Conservation (phyloP, 2,329 filamentous ascomycete species). For the Talaromyces sp. region DNA sequence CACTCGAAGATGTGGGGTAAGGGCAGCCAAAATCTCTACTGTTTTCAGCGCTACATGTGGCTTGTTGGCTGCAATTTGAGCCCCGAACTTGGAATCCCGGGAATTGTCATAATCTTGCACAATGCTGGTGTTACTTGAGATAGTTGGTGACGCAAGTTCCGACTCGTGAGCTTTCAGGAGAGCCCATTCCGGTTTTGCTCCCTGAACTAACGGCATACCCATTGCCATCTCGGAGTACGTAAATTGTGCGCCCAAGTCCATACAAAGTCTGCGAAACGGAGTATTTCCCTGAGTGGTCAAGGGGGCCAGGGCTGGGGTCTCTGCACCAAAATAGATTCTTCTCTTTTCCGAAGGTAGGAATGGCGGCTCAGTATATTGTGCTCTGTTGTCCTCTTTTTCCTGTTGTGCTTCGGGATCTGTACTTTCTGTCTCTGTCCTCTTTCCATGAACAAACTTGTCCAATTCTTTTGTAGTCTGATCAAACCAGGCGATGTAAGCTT, state of each 20-base stretch:
- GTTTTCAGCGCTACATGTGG: slow-evolving; percentile 87
- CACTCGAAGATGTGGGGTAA: slow-evolving; percentile 78
- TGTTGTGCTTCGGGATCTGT: slow-evolving; percentile 22
- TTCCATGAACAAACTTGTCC: slow-evolving; percentile 49
- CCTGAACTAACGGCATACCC: slow-evolving; percentile 82
- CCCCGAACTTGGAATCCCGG: slow-evolving; percentile 82
- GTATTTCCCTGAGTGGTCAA: slow-evolving; percentile 96
- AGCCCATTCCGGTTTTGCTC: slow-evolving; percentile 89
- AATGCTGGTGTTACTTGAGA: slow-evolving; percentile 51
- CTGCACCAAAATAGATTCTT: slow-evolving; percentile 84
- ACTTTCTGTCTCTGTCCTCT: slow-evolving; percentile 32
- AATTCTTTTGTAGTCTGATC: slow-evolving; percentile 57
- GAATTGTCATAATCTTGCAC: slow-evolving; percentile 76
- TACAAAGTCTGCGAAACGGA: slow-evolving; percentile 86
- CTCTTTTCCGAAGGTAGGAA: slow-evolving; percentile 91
- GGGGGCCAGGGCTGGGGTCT: slow-evolving; percentile 90
- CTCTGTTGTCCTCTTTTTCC: slow-evolving; percentile 64
- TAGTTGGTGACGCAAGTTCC: slow-evolving; percentile 69
- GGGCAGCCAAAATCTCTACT: slow-evolving; percentile 71
- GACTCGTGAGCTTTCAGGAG: slow-evolving; percentile 87
- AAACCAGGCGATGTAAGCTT: slow-evolving; percentile 73
- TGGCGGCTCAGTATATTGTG: slow-evolving; percentile 78
- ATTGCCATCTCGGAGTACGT: slow-evolving; percentile 99
- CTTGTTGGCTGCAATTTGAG: slow-evolving; percentile 88
- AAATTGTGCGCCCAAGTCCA: slow-evolving; percentile 81